Evolutionary conservation across 495 filamentous ascomycete genomes (phyloP).

Genomic region (Cudoniella acicularis): DNA sequence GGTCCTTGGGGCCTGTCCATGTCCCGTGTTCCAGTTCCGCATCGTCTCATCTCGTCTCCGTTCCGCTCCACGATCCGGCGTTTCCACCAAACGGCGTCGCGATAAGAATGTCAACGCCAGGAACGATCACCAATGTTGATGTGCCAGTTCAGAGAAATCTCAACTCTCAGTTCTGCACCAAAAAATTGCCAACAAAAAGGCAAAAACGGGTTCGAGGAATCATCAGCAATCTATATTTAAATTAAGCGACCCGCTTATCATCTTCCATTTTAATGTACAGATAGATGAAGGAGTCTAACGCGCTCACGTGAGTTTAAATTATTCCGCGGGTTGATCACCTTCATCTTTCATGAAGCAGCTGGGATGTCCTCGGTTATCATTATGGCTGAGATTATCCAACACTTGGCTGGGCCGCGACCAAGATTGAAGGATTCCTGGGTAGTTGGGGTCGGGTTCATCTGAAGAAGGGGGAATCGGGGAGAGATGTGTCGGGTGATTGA

Average conservation of each 20-base stretch:
- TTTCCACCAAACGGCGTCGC: background rate
- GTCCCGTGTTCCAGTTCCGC: background rate
- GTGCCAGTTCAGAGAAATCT: no score
- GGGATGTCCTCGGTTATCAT: background rate
- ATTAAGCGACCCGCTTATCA: background rate
- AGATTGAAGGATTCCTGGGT: background rate
- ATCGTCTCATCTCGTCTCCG: background rate
- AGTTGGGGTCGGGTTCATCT: no score
- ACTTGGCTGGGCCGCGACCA: background rate
- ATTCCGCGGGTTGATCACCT: background rate
- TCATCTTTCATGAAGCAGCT: background rate
- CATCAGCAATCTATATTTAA: background rate
- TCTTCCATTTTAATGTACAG: background rate
- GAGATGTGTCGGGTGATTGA: background rate
- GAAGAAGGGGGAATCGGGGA: background rate
- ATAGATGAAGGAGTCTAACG: background rate
- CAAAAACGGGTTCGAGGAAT: no score
- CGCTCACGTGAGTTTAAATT: background rate
- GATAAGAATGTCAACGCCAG: background rate
- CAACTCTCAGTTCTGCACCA: no score
- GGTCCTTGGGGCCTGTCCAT: no score
- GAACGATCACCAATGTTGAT: no score
- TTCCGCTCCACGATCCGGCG: background rate
- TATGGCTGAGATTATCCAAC: background rate
- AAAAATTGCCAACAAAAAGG: no score